Percentiles rank a stretch among this genome's conserved stretches.
Evolutionary conservation across 2,329 filamentous ascomycete genomes (phyloP).

Genomic region (Neopestalotiopsis sp.): DNA sequence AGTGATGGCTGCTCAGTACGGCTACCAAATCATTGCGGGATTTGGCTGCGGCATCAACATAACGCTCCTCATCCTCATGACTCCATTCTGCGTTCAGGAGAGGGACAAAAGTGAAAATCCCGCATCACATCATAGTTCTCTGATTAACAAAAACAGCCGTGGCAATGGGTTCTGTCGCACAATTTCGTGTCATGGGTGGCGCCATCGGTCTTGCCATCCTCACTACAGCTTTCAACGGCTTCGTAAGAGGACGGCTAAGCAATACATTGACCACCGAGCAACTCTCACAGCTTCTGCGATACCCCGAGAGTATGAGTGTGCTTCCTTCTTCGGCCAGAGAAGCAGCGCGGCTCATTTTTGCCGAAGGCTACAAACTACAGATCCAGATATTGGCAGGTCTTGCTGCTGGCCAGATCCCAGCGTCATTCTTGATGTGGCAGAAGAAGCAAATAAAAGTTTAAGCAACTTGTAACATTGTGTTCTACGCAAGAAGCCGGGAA

Average conservation of each 20-base stretch:
- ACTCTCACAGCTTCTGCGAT: background rate
- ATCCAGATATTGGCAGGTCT: background rate
- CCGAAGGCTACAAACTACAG: background rate
- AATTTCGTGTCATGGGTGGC: constrained; percentile 43
- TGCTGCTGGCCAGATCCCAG: background rate
- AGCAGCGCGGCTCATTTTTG: background rate
- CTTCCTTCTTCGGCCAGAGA: background rate
- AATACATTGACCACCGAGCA: background rate
- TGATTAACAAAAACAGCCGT: constrained; percentile 31
- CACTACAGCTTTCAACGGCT: constrained; percentile 8
- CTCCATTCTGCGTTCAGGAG: constrained; percentile 35
- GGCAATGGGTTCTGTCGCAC: constrained; percentile 41
- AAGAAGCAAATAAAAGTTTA: background rate
- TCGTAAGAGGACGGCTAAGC: background rate
- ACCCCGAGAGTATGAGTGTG: background rate
- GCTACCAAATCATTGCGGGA: constrained; percentile 41
- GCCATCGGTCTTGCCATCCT: constrained; percentile 32
- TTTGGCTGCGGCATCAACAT: constrained; percentile 42
- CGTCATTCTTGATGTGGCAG: background rate
- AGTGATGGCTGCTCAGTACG: constrained; percentile 30
- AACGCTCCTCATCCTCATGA: constrained; percentile 37
- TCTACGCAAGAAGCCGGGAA: too few species aligned
- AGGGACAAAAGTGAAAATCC: constrained; percentile 34
- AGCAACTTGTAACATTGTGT: too few species aligned
- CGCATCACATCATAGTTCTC: constrained; percentile 6